A percentile compares a stretch with the other conserved stretches of the same genome.
phyloP scores from a whole-genome alignment of 2,329 filamentous ascomycete species.

The Pseudogymnoascus verrucosus region DNA sequence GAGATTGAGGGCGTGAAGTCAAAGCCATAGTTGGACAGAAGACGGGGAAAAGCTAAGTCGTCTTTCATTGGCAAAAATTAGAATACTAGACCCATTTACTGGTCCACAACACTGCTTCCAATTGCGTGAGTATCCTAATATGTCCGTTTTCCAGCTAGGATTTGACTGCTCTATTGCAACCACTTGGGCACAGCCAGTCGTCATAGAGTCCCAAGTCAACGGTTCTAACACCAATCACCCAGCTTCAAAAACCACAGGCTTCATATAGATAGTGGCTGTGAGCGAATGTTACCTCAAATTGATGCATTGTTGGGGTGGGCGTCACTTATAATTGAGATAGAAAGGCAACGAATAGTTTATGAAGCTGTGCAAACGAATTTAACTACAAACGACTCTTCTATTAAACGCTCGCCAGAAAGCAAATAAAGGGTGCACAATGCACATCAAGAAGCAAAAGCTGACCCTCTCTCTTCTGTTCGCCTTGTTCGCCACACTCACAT shows the following conservation, averaged over 20 bases:
- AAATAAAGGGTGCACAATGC: not conserved
- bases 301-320: not conserved
- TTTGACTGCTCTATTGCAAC: not conserved
- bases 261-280: not conserved
- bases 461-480: not conserved
- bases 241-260: not conserved
- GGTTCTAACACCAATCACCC: too few relatives aligned
- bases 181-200: not conserved
- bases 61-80: not conserved
- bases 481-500: not conserved
- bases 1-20: conserved; percentile 24
- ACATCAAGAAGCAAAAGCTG: not conserved
- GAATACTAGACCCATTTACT: not conserved
- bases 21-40: conserved; percentile 13
- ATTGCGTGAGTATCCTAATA: not conserved
- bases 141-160: not conserved
- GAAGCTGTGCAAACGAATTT: not conserved
- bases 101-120: not conserved
- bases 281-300: not conserved
- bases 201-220: not conserved
- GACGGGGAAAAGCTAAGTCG: not conserved
- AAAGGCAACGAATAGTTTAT: too few relatives aligned
- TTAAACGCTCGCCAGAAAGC: not conserved
- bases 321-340: not conserved
- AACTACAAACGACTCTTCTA: not conserved